Evolutionary conservation across 2,329 filamentous ascomycete species (phyloP), one percentile per base, ranked within the genome.

Genomic region (Sporothrix variecibatus): DNA sequence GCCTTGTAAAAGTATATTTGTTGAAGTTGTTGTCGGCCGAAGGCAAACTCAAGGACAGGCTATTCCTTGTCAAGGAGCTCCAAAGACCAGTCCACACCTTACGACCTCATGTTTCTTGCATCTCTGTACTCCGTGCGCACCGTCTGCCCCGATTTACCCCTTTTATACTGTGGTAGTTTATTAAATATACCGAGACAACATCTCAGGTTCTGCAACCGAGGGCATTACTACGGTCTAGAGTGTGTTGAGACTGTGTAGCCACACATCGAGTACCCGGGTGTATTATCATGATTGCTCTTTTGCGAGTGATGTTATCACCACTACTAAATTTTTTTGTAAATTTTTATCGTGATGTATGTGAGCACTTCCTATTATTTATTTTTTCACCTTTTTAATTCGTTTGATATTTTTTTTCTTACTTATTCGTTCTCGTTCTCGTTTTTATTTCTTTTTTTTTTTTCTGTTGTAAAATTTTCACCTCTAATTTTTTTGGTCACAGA

Each of bases 161-260:
- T 28, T 40, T 67, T 20, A 1, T 28, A 8, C 17, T 51, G 1
- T 51, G n/a, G 8, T 49, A 17, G 4, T 46, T 67, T 28, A 17
- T 67, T 28, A 38, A 28, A 43, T 67, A 17, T 67, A 67, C 62
- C 23, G 62, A 67, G 62, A 67, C 62, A 46, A 43, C 62, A 67
- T 67, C 62, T 67, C 38, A 28, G 12, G 12, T 28, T 46, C n/a
- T 20, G 6, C 23, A 28, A n/a, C n/a, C 62, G 7, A 7, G 38
- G 38, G 20, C 43, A 9, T 8, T 43, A 4, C n/a, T 49, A 49
- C 12, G 23, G 8, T n/a, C 3, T 28, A 51, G 20, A 20, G 46
- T 26, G 60, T 43, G 60, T 65, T 34, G 34, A 43, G 62, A 65
- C 38, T 17, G 38, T 46, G 23, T 12, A 6, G 26, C 62, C 62